Evolutionary conservation across 257 asterid species (phyloP).

Genomic region (Nicotiana knightiana): DNA sequence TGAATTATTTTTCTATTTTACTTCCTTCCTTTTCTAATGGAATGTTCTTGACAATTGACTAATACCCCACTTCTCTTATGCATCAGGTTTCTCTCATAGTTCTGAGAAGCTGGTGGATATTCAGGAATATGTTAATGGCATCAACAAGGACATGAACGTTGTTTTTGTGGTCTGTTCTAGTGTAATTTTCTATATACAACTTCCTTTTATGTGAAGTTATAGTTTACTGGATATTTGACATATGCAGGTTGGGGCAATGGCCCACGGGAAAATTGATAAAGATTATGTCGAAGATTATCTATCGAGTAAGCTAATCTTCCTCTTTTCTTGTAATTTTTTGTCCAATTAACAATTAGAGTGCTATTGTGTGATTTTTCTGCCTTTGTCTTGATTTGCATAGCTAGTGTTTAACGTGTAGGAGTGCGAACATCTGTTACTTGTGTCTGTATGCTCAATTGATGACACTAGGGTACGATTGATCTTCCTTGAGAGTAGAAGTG

Average conservation of each 20-base stretch:
- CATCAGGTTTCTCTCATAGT: conserved; percentile 84
- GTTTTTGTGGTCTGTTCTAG: conserved; percentile 73
- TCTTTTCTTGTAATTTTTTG: neutral
- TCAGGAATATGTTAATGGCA: conserved; percentile 55
- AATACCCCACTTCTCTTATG: conserved; percentile 7
- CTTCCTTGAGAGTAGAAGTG: neutral
- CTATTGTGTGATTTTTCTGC: neutral
- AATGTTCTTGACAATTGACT: neutral
- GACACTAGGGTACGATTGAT: neutral
- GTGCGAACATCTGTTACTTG: neutral
- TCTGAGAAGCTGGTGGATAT: conserved; percentile 73
- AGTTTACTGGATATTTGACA: neutral
- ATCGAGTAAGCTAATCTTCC: conserved; percentile 47
- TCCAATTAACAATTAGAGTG: neutral
- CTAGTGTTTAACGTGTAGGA: neutral
- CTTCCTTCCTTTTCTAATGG: neutral
- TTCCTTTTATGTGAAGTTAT: neutral
- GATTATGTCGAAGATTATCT: conserved; percentile 71
- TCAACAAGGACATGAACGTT: conserved; percentile 46
- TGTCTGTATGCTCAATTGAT: neutral
- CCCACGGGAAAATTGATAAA: conserved; percentile 79
- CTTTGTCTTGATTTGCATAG: neutral
- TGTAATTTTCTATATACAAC: neutral
- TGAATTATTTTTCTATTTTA: conserved; percentile 13
- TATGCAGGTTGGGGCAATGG: conserved; percentile 89